phyloP scores from a whole-genome alignment of 352 stramenopile genomes.

The Globisporangium orthogonon region DNA sequence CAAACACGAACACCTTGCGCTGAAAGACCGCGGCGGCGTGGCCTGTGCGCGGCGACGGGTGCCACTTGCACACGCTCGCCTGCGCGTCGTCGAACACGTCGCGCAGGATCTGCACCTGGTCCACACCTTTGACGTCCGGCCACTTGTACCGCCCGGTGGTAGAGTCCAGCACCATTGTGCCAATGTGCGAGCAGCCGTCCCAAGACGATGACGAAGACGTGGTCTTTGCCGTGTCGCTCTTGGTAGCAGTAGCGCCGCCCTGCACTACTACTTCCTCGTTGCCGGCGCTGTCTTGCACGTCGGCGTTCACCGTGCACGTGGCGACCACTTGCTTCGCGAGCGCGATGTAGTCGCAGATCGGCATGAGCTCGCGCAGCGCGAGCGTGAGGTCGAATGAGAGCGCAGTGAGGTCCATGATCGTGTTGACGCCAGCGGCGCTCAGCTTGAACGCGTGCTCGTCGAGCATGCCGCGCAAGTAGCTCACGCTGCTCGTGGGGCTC shows the following conservation, averaged over 20 bases:
- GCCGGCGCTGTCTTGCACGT: slow-evolving; percentile 26
- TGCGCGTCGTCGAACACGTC: slow-evolving; percentile 63
- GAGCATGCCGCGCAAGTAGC: slow-evolving; percentile 45
- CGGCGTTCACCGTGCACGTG: slow-evolving; percentile 41
- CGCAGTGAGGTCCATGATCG: slow-evolving; percentile 73
- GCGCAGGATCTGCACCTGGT: slow-evolving; percentile 55
- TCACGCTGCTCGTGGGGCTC: slow-evolving; percentile 34
- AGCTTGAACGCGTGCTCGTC: slow-evolving; percentile 45
- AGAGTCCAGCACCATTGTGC: slow-evolving; percentile 26
- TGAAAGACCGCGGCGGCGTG: slow-evolving; percentile 71
- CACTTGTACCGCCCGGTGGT: slow-evolving; percentile 41
- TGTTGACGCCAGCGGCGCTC: slow-evolving; percentile 49
- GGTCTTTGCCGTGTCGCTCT: slow-evolving; percentile 5
- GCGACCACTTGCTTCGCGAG: slow-evolving; percentile 51
- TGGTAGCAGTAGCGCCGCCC: no score
- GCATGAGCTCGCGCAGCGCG: slow-evolving; percentile 40
- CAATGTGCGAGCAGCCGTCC: slow-evolving; percentile 59
- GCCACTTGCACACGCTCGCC: slow-evolving; percentile 59
- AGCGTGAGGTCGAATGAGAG: slow-evolving; percentile 47
- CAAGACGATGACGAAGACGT: slow-evolving; percentile 17
- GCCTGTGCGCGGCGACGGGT: slow-evolving; percentile 48
- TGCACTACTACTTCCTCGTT: slow-evolving; percentile 32
- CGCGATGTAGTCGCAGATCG: slow-evolving; percentile 67
- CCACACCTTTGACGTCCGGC: slow-evolving; percentile 53
- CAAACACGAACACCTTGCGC: slow-evolving; percentile 66